Percentiles rank a stretch among this genome's conserved stretches.
Evolutionary conservation across 1,284 basidiomycete genomes (phyloP).

Genomic region (Marasmius fiardii): DNA sequence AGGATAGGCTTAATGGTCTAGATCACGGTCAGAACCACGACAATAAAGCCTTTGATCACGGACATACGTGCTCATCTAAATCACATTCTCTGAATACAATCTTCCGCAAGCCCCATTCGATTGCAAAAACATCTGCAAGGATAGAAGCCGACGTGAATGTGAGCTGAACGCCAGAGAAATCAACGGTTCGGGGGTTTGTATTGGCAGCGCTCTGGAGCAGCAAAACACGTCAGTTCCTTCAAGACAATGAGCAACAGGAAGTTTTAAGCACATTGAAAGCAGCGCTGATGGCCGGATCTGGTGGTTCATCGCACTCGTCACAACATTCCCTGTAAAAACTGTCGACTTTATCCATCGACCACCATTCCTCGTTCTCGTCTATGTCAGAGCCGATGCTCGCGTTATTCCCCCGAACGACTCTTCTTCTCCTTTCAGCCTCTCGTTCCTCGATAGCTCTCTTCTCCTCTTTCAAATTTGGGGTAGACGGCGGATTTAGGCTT

Average conservation of each 20-base stretch:
- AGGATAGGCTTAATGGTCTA: conserved; percentile 87
- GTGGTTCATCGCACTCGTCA: conserved; percentile 68
- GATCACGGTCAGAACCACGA: not conserved
- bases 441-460: conserved; percentile 66
- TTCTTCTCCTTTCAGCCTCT: conserved; percentile 58
- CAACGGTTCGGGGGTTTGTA: conserved; percentile 62
- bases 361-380: conserved; percentile 56
- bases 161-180: conserved; percentile 77
- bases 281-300: conserved; percentile 61
- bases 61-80: conserved; percentile 72
- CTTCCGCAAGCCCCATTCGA: conserved; percentile 87
- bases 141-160: conserved; percentile 70
- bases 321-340: conserved; percentile 82
- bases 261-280: conserved; percentile 63
- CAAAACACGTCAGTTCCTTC: conserved; percentile 1
- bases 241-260: conserved; percentile 16
- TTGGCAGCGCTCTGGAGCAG: conserved; percentile 45
- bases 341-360: conserved; percentile 79
- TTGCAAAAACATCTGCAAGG: conserved; percentile 83
- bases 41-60: conserved; percentile 4
- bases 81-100: conserved; percentile 79
- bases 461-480: conserved; percentile 69
- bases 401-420: conserved; percentile 54
- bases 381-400: conserved; percentile 12
- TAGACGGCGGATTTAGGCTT: conserved; percentile 74